phyloP scores from a whole-genome alignment of 1,139 yeast species.

The Yamadazyma blattariae region DNA sequence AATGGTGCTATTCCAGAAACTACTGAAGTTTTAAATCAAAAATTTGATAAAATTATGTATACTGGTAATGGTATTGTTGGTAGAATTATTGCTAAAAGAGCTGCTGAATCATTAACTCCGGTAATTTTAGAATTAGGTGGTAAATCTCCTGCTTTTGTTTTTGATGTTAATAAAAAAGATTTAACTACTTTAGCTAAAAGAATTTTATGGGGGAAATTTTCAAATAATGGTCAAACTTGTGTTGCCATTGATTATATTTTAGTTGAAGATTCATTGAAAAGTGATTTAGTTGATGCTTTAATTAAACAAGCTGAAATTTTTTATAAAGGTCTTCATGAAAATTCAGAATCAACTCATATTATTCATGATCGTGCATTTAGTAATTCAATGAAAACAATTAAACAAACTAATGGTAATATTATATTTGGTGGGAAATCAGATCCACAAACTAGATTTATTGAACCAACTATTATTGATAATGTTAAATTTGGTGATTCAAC shows the following conservation, averaged over 20 bases:
- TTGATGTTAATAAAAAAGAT: constrained; percentile 45
- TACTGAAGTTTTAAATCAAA: constrained; percentile 58
- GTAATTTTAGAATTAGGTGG: constrained; percentile 85
- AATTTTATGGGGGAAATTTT: constrained; percentile 73
- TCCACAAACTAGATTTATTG: constrained; percentile 48
- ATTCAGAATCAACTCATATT: constrained; percentile 58
- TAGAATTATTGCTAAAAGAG: constrained; percentile 70
- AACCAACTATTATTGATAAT: constrained; percentile 72
- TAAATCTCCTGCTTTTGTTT: constrained; percentile 79
- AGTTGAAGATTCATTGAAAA: constrained; percentile 57
- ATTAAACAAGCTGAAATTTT: constrained; percentile 39
- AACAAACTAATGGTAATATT: constrained; percentile 53
- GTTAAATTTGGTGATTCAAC: constrained; percentile 64
- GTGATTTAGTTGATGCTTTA: constrained; percentile 49
- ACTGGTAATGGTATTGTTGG: constrained; percentile 85
- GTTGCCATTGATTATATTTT: constrained; percentile 83
- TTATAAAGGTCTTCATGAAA: constrained; percentile 21
- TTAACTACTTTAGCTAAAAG: constrained; percentile 60
- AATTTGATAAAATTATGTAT: constrained; percentile 80
- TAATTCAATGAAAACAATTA: constrained; percentile 46
- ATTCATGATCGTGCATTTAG: constrained; percentile 59
- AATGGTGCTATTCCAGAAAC: constrained; percentile 77
- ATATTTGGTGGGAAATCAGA: constrained; percentile 57
- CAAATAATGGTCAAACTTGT: constrained; percentile 90
- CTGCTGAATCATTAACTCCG: constrained; percentile 84